These are phyloP conservation scores for Fusarium albosuccineum DNA, from an alignment of 2,329 filamentous ascomycete genomes.

Conservation along the genomic window DNA sequence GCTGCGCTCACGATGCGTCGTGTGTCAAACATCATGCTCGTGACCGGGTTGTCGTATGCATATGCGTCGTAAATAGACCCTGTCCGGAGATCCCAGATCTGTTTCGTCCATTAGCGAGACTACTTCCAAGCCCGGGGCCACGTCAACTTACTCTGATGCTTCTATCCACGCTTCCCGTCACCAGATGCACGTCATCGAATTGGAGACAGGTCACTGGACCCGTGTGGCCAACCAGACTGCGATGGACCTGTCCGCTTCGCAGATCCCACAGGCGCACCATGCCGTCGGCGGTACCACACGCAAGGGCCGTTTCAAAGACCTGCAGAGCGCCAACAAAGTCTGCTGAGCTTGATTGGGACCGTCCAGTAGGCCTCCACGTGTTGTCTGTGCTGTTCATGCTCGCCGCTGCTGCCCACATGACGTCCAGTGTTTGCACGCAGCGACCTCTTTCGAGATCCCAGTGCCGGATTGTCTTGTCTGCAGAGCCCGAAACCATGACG, in stretches of 20 bases:
- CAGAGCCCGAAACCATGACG: conserved; percentile 92
- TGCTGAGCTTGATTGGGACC: conserved; percentile 73
- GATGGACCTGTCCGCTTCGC: conserved; percentile 94
- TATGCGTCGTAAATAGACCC: conserved; percentile 96
- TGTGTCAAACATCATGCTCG: conserved; percentile 96
- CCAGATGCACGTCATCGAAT: conserved; percentile 94
- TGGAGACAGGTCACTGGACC: conserved; percentile 94
- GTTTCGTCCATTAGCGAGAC: conserved; percentile 43
- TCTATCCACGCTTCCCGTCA: conserved; percentile 92
- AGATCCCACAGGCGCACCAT: conserved; percentile 98
- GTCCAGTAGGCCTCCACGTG: conserved; percentile 80
- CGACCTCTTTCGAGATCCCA: conserved; percentile 99
- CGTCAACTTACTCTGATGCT: conserved; percentile 85
- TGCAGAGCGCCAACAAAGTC: conserved; percentile 96
- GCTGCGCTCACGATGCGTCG: conserved; percentile 91
- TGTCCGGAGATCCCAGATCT: conserved; percentile 99
- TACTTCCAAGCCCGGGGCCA: not conserved
- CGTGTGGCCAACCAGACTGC: conserved; percentile 94
- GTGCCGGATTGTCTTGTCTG: conserved; percentile 96
- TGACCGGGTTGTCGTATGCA: conserved; percentile 92
- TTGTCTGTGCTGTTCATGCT: conserved; percentile 72
- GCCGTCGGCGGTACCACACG: conserved; percentile 95
- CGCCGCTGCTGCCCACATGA: conserved; percentile 94
- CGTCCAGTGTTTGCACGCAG: conserved; percentile 96
- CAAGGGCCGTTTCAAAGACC: conserved; percentile 94